Conservation (phyloP, 1,284 basidiomycete genomes). For the Farysia itapuensis region DNA sequence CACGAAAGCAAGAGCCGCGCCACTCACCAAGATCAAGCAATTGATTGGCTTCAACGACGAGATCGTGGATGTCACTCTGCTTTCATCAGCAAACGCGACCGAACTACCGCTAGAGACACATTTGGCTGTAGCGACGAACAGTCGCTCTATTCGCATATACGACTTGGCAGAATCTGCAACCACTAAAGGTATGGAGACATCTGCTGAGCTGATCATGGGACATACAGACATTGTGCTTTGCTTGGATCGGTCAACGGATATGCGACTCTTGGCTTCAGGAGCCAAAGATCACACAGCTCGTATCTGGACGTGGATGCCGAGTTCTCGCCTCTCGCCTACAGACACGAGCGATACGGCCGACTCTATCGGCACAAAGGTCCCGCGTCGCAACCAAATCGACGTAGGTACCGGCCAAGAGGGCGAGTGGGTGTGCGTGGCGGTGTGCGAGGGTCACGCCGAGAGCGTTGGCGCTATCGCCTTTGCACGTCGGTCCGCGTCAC, state of each 20-base stretch:
- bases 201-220: conserved; percentile 46
- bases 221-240: conserved; percentile 90
- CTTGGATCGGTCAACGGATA: conserved; percentile 72
- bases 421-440: conserved; percentile 77
- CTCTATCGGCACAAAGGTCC: no score
- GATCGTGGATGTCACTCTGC: conserved; percentile 76
- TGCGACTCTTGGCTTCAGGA: conserved; percentile 78
- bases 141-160: conserved; percentile 86
- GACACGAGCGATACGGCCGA: not conserved
- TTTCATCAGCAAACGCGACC: conserved; percentile 9
- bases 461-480: conserved; percentile 88
- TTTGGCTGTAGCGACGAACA: conserved; percentile 92
- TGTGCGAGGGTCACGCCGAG: conserved; percentile 92
- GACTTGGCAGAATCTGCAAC: conserved; percentile 61
- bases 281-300: conserved; percentile 88
- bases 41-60: conserved; percentile 97
- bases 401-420: not conserved
- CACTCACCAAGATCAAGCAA: conserved; percentile 67
- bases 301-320: conserved; percentile 69
- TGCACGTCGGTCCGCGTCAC: conserved; percentile 24
- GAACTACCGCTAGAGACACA: conserved; percentile 66
- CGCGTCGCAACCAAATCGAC: not conserved
- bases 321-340: conserved; percentile 1
- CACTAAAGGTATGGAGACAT: no score
- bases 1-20: no score